Conservation (phyloP, 108 stramenopile species). For the Fragilariopsis cylindrus region DNA sequence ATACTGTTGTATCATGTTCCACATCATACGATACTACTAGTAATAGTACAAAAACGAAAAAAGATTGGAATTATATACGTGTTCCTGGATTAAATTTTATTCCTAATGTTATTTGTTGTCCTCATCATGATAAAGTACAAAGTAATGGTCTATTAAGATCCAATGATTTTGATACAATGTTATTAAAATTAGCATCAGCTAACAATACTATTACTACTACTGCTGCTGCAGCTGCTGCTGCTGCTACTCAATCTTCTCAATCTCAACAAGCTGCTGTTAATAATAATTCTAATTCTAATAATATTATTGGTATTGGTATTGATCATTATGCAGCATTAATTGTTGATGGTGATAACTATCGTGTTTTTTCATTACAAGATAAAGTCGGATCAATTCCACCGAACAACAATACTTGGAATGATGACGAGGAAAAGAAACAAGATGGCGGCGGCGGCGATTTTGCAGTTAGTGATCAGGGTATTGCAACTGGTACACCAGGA, state of each 20-base stretch:
- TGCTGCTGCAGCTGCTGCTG: not conserved
- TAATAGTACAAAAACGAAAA: conserved; percentile 11
- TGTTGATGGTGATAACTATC: conserved; percentile 48
- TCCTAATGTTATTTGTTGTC: conserved; percentile 50
- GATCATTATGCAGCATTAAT: conserved; percentile 84
- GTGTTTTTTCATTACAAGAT: conserved; percentile 16
- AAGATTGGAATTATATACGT: conserved; percentile 65
- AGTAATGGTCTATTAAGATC: conserved; percentile 72
- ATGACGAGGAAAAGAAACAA: not conserved
- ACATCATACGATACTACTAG: not conserved
- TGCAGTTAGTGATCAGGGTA: conserved; percentile 6
- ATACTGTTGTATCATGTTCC: not conserved
- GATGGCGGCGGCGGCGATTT: not conserved
- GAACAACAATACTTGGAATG: not conserved
- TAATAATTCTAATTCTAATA: not conserved
- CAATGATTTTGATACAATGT: conserved; percentile 69
- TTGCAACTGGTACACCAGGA: conserved; percentile 18
- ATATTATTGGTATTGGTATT: conserved; percentile 63
- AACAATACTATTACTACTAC: no score
- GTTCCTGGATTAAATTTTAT: conserved; percentile 62
- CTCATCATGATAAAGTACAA: conserved; percentile 78
- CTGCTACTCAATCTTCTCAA: not conserved
- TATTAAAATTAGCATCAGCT: conserved; percentile 42
- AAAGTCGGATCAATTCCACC: conserved; percentile 18
- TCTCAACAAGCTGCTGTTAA: not conserved